Percentiles rank a stretch among this genome's conserved stretches.
Conservation (phyloP, 2,329 filamentous ascomycete genomes). For the Arachnomyces sp. region DNA sequence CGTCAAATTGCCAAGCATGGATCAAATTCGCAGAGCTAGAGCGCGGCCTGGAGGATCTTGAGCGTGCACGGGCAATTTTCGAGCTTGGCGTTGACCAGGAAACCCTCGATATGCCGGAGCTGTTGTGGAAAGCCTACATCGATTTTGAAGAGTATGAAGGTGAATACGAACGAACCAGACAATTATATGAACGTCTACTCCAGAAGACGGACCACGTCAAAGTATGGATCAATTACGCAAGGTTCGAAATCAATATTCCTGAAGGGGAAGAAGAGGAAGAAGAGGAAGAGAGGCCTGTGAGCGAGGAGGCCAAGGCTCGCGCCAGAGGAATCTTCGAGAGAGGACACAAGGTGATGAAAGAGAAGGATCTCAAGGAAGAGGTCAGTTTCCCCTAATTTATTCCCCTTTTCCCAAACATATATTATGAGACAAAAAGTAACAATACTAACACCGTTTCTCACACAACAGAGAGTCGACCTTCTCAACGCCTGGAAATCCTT, state of each 20-base stretch:
- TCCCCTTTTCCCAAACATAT: neutral
- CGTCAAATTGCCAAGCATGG: slow-evolving; percentile 87
- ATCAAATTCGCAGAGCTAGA: slow-evolving; percentile 94
- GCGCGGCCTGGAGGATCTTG: slow-evolving; percentile 79
- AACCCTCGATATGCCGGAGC: slow-evolving; percentile 89
- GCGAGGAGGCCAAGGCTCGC: slow-evolving; percentile 73
- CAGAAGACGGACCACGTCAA: slow-evolving; percentile 98
- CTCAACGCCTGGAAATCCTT: slow-evolving; percentile 91
- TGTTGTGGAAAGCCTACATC: slow-evolving; percentile 97
- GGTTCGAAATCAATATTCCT: slow-evolving; percentile 92
- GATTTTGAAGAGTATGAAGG: slow-evolving; percentile 96
- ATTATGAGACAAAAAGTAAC: slow-evolving; percentile 9
- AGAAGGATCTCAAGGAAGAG: slow-evolving; percentile 85
- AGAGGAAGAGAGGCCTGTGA: slow-evolving; percentile 56
- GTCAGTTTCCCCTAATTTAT: slow-evolving; percentile 28
- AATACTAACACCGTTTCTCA: slow-evolving; percentile 31
- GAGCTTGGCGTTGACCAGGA: slow-evolving; percentile 80
- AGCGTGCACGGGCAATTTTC: slow-evolving; percentile 82
- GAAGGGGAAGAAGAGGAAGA: slow-evolving; percentile 61
- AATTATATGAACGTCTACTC: slow-evolving; percentile 81
- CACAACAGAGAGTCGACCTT: slow-evolving; percentile 66
- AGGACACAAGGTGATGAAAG: slow-evolving; percentile 79
- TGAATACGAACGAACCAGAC: slow-evolving; percentile 75
- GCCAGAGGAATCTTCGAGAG: slow-evolving; percentile 79
- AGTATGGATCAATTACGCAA: slow-evolving; percentile 98